Conservation (phyloP, 345 rosid genomes). For the Adansonia digitata region DNA sequence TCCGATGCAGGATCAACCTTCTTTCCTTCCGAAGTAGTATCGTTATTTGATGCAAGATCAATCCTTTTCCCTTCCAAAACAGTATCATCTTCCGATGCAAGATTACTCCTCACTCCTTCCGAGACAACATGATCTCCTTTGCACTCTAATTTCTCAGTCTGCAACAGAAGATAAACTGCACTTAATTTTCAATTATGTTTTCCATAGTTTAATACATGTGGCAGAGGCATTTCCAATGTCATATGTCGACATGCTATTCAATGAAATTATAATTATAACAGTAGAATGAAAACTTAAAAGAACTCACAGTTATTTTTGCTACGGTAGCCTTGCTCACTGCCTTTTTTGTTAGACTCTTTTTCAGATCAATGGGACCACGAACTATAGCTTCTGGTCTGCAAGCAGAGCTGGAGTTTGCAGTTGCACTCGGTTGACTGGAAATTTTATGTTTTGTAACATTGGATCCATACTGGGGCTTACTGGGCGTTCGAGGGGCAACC, state of each 20-base stretch:
- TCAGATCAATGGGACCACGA: constrained; percentile 18
- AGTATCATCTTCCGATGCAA: constrained; percentile 16
- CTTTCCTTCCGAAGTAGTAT: constrained; percentile 16
- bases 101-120: constrained; percentile 18
- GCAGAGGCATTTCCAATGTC: background rate
- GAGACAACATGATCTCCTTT: constrained; percentile 23
- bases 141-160: constrained; percentile 36
- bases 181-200: background rate
- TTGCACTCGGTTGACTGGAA: constrained; percentile 9
- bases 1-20: constrained; percentile 20
- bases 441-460: constrained; percentile 19
- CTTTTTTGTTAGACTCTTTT: constrained; percentile 19
- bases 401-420: constrained; percentile 25
- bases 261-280: background rate
- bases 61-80: constrained; percentile 8
- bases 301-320: constrained; percentile 27
- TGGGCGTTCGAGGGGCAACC: constrained; percentile 21
- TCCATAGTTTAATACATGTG: background rate
- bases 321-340: constrained; percentile 12
- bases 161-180: constrained; percentile 21
- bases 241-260: background rate
- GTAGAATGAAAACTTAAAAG: background rate
- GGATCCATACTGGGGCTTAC: constrained; percentile 33
- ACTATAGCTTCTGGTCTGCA: constrained; percentile 9
- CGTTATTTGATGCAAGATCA: background rate